Evolutionary conservation across 2,329 filamentous ascomycete species (phyloP).

Genomic region (Beauveria caledonica): DNA sequence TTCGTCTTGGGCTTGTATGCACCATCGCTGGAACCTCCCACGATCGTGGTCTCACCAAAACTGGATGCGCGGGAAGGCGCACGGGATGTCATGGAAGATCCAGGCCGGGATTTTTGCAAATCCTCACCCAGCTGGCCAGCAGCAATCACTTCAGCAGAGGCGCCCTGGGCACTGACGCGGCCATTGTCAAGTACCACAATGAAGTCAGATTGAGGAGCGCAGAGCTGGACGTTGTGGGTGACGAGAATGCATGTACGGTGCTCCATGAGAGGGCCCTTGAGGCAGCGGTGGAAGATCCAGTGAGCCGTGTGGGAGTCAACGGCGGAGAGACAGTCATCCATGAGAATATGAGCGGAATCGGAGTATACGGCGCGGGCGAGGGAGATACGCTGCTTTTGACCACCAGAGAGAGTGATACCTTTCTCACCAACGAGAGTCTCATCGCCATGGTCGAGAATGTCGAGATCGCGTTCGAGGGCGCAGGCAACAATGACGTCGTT

Average conservation of each 20-base stretch:
- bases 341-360: conserved; percentile 78
- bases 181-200: conserved; percentile 86
- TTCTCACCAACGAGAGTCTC: conserved; percentile 94
- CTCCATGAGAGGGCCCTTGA: conserved; percentile 82
- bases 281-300: conserved; percentile 93
- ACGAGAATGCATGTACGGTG: conserved; percentile 88
- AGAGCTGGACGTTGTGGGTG: conserved; percentile 89
- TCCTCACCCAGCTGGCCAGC: conserved; percentile 89
- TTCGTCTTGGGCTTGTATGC: conserved; percentile 38
- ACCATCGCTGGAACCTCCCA: conserved; percentile 39
- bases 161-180: conserved; percentile 67
- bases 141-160: conserved; percentile 66
- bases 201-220: conserved; percentile 69
- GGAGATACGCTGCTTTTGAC: conserved; percentile 95
- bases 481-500: conserved; percentile 83
- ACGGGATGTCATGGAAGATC: conserved; percentile 61
- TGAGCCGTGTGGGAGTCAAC: conserved; percentile 97
- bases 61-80: conserved; percentile 73
- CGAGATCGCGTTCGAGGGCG: conserved; percentile 80
- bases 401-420: conserved; percentile 90
- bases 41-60: conserved; percentile 54
- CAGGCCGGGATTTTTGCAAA: conserved; percentile 61
- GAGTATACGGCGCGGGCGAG: conserved; percentile 96
- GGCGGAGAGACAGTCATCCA: conserved; percentile 93
- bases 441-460: conserved; percentile 88